Evolutionary conservation across 257 asterid genomes (phyloP), one percentile per base, ranked within the genome.

Genomic region (Striga asiatica): DNA sequence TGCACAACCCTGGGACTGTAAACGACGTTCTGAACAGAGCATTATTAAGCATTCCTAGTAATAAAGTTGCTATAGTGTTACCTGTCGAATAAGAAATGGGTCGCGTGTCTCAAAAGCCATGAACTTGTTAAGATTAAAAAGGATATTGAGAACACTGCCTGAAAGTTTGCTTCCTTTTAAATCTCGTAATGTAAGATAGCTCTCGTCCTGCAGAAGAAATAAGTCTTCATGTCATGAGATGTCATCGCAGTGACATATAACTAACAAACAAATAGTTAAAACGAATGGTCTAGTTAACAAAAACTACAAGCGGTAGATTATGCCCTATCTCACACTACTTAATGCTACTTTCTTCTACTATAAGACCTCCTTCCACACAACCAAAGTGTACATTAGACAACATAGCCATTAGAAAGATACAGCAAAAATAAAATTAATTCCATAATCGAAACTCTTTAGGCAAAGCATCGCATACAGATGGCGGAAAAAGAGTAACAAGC

Each of bases 51-150:
- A 8, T 51, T 47, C 53, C 29, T 24, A 18, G 24, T 17, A 25
- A 47, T 20, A 48, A 55, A 20, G n/a, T 23, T 34, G 28, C 64
- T 55, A 16, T 4, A 54, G 46, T 11, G 50, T 50, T 77, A 88
- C 99, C 99, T 92, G 99, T 61, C 99, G 99, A 65, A 92, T 88
- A 64, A 84, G 85, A 68, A 92, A 92, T 4, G 97, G 99, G 62
- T 92, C 99, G 6, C 99, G 97, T 47, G 95, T 92, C 77, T 92
- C 99, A 72, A 92, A 92, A 19, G 99, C 97, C 97, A 92, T 84
- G 80, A 92, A 88, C 76, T 92, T 92, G 63, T 92, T 92, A 58
- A 92, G 97, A 84, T 92, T 88, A 74, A 92, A 92, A 62, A 92
- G 95, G 55, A 92, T 79, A 71, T 92, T 92, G 59, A 92, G 88